Percentiles rank a stretch among this genome's conserved stretches.
These are phyloP conservation scores for Sonneratia alba DNA, from an alignment of 345 rosid species.

Conservation along the genomic window DNA sequence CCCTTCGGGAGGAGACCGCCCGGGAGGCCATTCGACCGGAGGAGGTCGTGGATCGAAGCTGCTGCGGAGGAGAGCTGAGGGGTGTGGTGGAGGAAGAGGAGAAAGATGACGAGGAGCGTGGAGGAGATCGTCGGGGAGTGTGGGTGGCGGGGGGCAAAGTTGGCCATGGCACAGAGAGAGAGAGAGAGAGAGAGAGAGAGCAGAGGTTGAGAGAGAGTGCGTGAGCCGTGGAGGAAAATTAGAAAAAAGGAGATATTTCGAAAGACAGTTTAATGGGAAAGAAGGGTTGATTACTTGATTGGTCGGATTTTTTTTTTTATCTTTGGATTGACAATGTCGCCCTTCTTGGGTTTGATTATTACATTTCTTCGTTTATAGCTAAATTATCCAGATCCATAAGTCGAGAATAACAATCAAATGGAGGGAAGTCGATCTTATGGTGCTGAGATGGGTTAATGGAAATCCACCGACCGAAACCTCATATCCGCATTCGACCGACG, in stretches of 20 bases:
- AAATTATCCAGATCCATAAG: too few species aligned
- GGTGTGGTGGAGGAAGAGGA: neutral
- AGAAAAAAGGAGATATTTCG: conserved; percentile 8
- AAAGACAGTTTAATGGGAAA: conserved; percentile 18
- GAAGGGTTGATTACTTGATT: neutral
- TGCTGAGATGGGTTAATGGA: too few species aligned
- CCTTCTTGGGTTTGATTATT: conserved; percentile 10
- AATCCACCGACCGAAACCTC: too few species aligned
- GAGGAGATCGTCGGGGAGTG: neutral
- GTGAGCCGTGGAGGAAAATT: neutral
- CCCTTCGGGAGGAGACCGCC: conserved; percentile 74
- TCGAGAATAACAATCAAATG: too few species aligned
- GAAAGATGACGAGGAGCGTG: too few species aligned
- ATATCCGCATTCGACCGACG: too few species aligned
- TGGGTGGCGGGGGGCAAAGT: neutral
- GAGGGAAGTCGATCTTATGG: too few species aligned
- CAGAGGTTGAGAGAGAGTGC: neutral
- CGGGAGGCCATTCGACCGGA: conserved; percentile 68
- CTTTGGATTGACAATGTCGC: conserved; percentile 15
- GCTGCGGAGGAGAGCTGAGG: conserved; percentile 5
- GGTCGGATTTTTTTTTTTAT: neutral
- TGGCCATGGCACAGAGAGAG: conserved; percentile 1
- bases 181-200: neutral
- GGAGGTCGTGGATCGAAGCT: conserved; percentile 58
- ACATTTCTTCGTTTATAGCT: neutral